Evolutionary conservation across 768 basidiomycete species (phyloP).

Genomic region (Sporobolomyces phaffii): DNA sequence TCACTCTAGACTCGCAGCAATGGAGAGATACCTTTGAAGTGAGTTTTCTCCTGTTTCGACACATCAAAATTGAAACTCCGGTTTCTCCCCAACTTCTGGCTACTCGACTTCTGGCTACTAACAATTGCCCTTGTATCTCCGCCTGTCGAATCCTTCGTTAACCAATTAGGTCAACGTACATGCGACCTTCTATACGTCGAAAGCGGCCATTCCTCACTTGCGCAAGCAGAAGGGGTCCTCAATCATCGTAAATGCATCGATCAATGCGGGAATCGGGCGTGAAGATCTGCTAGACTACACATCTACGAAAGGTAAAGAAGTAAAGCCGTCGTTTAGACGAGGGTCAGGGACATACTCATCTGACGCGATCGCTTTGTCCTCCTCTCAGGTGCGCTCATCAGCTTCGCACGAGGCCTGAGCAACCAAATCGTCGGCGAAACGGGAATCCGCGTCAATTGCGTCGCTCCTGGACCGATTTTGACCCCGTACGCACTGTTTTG

Average conservation of each 20-base stretch:
- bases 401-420: slow-evolving; percentile 52
- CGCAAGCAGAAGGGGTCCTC: slow-evolving; percentile 45
- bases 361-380: too few species aligned
- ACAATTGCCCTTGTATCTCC: too few species aligned
- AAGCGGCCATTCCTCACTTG: slow-evolving; percentile 53
- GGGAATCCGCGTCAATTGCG: slow-evolving; percentile 53
- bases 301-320: neutral
- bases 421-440: slow-evolving; percentile 55
- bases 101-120: too few species aligned
- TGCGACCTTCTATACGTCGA: slow-evolving; percentile 53
- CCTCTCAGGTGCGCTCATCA: slow-evolving; percentile 55
- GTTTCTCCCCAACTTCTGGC: too few species aligned
- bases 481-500: slow-evolving; percentile 47
- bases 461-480: slow-evolving; percentile 50
- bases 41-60: slow-evolving; percentile 40
- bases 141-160: too few species aligned
- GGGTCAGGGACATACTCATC: too few species aligned
- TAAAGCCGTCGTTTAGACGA: too few species aligned
- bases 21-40: slow-evolving; percentile 40
- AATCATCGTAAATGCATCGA: slow-evolving; percentile 53
- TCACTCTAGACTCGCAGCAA: slow-evolving; percentile 39
- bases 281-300: slow-evolving; percentile 54
- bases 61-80: too few species aligned
- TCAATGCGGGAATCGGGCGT: slow-evolving; percentile 50
- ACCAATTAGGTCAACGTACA: too few species aligned